phyloP scores from a whole-genome alignment of 805 yeast species.

The Sugiyamaella lignohabitans region DNA sequence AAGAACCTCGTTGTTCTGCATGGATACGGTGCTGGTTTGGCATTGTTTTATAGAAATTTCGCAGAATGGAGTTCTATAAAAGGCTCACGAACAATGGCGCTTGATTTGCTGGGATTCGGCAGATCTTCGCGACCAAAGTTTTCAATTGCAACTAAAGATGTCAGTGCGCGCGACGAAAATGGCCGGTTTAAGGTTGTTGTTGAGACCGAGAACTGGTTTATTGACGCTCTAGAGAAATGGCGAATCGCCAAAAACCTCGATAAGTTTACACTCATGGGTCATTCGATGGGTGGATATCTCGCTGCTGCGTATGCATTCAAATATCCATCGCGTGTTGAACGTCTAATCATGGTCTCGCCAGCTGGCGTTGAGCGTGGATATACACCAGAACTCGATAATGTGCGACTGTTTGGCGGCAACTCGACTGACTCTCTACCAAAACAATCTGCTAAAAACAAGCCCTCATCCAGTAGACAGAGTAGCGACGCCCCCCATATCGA shows the following conservation, averaged over 20 bases:
- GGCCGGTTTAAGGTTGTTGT: slow-evolving; percentile 29
- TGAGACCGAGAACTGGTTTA: slow-evolving; percentile 56
- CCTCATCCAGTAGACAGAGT: too few species aligned
- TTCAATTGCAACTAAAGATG: slow-evolving; percentile 24
- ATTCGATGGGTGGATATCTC: slow-evolving; percentile 88
- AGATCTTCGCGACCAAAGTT: slow-evolving; percentile 70
- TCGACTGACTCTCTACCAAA: not conserved
- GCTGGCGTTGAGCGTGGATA: slow-evolving; percentile 60
- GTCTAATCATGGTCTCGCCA: slow-evolving; percentile 77
- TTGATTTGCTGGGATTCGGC: slow-evolving; percentile 89
- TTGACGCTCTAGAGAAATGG: slow-evolving; percentile 63
- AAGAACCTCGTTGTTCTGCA: slow-evolving; percentile 69
- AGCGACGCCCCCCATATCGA: slow-evolving; percentile 1
- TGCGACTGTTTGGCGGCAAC: slow-evolving; percentile 8
- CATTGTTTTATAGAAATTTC: slow-evolving; percentile 70
- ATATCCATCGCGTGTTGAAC: slow-evolving; percentile 54
- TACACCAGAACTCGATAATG: slow-evolving; percentile 12
- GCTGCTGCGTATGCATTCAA: slow-evolving; percentile 60
- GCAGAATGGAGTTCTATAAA: slow-evolving; percentile 37
- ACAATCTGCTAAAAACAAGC: not conserved
- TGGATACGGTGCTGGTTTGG: slow-evolving; percentile 91
- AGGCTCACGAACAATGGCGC: slow-evolving; percentile 71
- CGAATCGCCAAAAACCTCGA: slow-evolving; percentile 42
- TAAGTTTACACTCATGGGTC: slow-evolving; percentile 63
- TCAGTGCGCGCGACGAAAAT: slow-evolving; percentile 26